Base-by-base conservation (phyloP, 108 stramenopile species). In the Skeletonema grethae region DNA sequence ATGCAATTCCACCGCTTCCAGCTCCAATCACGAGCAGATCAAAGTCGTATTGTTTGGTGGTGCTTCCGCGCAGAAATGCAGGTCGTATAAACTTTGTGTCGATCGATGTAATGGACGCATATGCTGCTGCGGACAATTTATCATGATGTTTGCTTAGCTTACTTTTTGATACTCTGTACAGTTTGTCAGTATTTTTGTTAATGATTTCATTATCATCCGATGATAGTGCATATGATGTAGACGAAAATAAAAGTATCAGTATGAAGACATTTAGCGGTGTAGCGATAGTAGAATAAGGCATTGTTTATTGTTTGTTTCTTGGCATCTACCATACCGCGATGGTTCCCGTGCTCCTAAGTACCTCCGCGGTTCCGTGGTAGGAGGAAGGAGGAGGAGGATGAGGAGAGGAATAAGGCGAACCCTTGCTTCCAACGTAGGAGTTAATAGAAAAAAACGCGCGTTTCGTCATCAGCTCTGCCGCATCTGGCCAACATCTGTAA, bases 11-110 rank as follows among this genome's bases (percentile, higher is more conserved):
- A n/a, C 85, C 97, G 61, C 78, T 84, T 39, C 86, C 98, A 65
- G 75, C 95, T 3, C 94, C 94, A 61, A 95, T 89, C 11, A 95
- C 94, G 7, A 95, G 59, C 30, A 87, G 86, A 63, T 95, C 94
- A 64, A 75, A 95, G 46, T 92, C 90, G 55, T 82, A 88, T 12
- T 72, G 16, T 39, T 46, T 63, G 13, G 9, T 34, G 16, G 43
- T 12, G 5, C 61, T 39, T 8, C 61, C 61, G 45, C 62, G 39
- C 15, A 57, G 34, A 35, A 68, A 57, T 20, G 73, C 36, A 34
- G 66, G 73, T 30, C 73, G 53, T n/a, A 74, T 10, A 12, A 57
- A 53, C 13, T 59, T 41, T 12, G 60, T 36, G 24, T 15, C 13
- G 5, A 36, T 35, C 3, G 9, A 20, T 15, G 65, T 32, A 22